Conservation (phyloP, 345 rosid genomes). For the Cochlearia excelsa region DNA sequence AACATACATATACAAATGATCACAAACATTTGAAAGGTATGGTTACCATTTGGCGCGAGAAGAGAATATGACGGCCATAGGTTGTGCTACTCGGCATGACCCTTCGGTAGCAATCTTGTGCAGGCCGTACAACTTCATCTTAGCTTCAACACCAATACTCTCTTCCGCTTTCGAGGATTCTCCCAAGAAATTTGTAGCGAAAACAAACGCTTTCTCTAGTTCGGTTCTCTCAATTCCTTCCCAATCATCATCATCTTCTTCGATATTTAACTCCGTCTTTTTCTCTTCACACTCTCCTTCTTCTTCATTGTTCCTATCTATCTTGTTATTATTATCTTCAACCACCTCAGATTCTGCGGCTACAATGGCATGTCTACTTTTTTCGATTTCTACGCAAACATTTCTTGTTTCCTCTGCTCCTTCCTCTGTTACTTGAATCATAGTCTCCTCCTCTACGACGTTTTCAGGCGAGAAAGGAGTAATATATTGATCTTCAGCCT, state of each 20-base stretch:
- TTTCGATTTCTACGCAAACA: conserved; percentile 23
- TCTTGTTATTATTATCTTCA: conserved; percentile 28
- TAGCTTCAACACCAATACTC: conserved; percentile 41
- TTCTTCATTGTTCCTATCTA: conserved; percentile 17
- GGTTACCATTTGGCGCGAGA: conserved; percentile 83
- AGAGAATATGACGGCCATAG: conserved; percentile 68
- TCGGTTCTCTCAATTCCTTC: conserved; percentile 92
- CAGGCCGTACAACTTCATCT: conserved; percentile 69
- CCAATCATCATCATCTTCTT: conserved; percentile 60
- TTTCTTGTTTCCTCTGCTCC: conserved; percentile 5
- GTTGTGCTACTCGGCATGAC: conserved; percentile 75
- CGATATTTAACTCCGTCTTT: too few relatives aligned
- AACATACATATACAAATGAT: conserved; percentile 36
- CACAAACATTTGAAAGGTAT: not conserved
- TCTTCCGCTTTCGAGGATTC: conserved; percentile 39
- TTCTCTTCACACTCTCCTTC: not conserved
- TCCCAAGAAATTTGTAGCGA: conserved; percentile 49
- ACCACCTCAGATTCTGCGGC: conserved; percentile 38
- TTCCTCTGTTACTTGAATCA: conserved; percentile 5
- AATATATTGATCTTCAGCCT: not conserved
- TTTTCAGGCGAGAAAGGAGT: conserved; percentile 5
- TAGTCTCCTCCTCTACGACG: conserved; percentile 21
- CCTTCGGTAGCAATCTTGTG: conserved; percentile 94
- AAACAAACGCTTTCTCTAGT: conserved; percentile 55
- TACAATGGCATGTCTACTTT: conserved; percentile 4